Evolutionary conservation across 2,329 filamentous ascomycete genomes (phyloP), one percentile per base, ranked within the genome.

Genomic region (Cladophialophora exuberans): DNA sequence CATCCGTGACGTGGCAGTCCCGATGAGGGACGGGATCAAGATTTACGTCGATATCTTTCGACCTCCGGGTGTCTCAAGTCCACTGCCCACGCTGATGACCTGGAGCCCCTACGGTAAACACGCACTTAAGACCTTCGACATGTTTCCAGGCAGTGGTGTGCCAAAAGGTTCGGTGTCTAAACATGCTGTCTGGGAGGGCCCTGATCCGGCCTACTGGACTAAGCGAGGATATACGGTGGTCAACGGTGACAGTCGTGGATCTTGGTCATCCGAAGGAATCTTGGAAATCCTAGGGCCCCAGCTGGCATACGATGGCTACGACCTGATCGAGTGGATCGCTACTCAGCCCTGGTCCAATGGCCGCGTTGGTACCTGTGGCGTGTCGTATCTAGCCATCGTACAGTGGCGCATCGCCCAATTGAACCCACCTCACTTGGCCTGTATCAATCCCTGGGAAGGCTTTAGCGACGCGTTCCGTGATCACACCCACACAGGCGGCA

Each of bases 71-170:
- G 17, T 30, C 10, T n/a, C 17, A 5, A 23, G 22, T 13, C 73
- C 39, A 9, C 76, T 52, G 39, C 86, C 87, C 0, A 85, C 87
- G 0, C 67, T 89, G 6, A 81, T 87, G 2, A 89, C 86, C 0
- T 89, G 89, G 60, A 85, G 85, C 0, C 87, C 87, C 0, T 89
- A 89, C 60, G 86, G 86, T 39, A 89, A 90, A 62, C 86, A 41
- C 23, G 43, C 5, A 3, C 22, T 33, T 6, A 54, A 54, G 18
- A 41, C 17, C 11, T 39, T 41, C 30, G 35, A 48, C 17, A 49
- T 54, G 44, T 42, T 49, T 13, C 52, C 52, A 7, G 53, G 53
- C 3, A 1, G 71, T 80, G 2, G 78, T 80, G 65, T 53, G 63
- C 66, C 1, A 64, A 66, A 38, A 65, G 13, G 51, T 49, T 17